Conservation (phyloP, 75 land plant genomes). For the Picea glauca region DNA sequence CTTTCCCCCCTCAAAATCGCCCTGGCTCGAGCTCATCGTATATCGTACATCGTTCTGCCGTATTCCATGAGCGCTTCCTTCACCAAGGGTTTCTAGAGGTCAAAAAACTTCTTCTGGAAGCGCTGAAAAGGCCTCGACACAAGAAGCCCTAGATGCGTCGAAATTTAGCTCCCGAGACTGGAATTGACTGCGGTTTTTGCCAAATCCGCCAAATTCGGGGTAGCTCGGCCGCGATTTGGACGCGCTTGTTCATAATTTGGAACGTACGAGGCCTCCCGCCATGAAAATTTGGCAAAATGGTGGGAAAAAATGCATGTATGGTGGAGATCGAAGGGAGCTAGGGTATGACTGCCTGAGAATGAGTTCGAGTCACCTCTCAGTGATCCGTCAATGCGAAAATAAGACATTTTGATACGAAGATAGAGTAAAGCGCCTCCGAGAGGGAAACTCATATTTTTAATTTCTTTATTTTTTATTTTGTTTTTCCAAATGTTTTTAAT, state of each 20-base stretch:
- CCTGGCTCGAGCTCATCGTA: neutral
- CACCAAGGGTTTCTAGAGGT: neutral
- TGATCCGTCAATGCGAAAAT: neutral
- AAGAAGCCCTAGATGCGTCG: neutral
- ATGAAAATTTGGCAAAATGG: neutral
- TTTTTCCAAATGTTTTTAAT: neutral
- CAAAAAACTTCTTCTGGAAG: neutral
- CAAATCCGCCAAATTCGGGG: neutral
- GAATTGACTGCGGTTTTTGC: neutral
- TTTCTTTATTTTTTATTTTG: neutral
- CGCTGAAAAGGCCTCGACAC: neutral
- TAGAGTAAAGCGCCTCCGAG: neutral
- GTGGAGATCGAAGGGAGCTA: neutral
- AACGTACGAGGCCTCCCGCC: neutral
- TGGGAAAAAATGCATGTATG: neutral
- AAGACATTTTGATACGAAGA: too few species aligned
- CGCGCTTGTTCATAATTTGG: neutral
- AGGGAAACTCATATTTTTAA: neutral
- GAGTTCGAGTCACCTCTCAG: neutral
- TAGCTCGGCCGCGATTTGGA: neutral
- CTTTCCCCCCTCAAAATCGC: neutral
- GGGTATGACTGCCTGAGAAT: constrained; percentile 3
- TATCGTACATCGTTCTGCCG: neutral
- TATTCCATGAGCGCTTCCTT: neutral
- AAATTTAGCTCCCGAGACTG: neutral